Evolutionary conservation across 306 rosid genomes (phyloP).

Genomic region (Fragaria vesca): DNA sequence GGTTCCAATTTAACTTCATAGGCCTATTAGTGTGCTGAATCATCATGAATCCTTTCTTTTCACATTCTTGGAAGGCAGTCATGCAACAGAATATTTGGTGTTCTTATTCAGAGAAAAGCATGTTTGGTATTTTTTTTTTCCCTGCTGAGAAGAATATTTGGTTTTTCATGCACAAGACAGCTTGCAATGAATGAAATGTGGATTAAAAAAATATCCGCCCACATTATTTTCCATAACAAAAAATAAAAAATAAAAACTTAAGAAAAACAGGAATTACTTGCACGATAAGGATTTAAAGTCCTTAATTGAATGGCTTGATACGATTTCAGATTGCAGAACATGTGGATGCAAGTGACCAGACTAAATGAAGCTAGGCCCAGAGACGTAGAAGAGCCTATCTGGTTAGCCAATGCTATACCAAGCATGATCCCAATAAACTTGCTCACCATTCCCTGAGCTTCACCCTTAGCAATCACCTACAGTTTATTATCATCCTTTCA

Average conservation of each 20-base stretch:
- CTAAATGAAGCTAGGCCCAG: slow-evolving; percentile 75
- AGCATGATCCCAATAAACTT: slow-evolving; percentile 75
- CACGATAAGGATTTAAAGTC: slow-evolving; percentile 91
- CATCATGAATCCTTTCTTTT: neutral
- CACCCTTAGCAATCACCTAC: slow-evolving; percentile 98
- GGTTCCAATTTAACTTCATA: neutral
- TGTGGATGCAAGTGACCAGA: slow-evolving; percentile 79
- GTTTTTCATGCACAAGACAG: neutral
- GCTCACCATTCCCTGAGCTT: slow-evolving; percentile 99
- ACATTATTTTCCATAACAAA: too few species aligned
- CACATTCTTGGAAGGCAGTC: neutral
- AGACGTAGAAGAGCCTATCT: slow-evolving; percentile 69
- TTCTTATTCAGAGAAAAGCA: too few species aligned
- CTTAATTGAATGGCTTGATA: slow-evolving; percentile 84
- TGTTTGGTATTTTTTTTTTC: neutral
- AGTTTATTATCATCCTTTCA: slow-evolving; percentile 25
- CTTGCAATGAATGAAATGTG: neutral
- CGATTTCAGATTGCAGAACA: slow-evolving; percentile 95
- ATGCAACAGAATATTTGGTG: neutral
- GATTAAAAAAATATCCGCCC: too few species aligned
- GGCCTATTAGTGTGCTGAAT: neutral
- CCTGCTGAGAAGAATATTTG: neutral
- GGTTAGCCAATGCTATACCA: slow-evolving; percentile 83
- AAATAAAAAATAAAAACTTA: neutral
- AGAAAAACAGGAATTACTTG: slow-evolving; percentile 60